Percentiles rank a stretch among this genome's conserved stretches.
Conservation (phyloP, 1,139 yeast genomes). For the Candida dubliniensis region DNA sequence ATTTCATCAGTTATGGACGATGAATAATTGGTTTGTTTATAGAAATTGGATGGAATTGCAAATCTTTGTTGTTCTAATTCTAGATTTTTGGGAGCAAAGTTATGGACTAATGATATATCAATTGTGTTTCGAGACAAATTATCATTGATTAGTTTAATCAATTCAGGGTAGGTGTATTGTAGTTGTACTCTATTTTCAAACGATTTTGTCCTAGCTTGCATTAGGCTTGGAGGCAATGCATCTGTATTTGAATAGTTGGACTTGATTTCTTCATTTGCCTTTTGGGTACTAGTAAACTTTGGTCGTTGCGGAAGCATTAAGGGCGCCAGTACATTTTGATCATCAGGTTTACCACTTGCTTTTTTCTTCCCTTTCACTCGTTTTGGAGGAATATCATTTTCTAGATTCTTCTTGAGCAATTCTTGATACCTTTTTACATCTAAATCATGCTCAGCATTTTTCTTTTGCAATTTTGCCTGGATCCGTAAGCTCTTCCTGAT, state of each 20-base stretch:
- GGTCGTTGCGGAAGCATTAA: constrained; percentile 1
- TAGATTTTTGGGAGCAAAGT: constrained; percentile 26
- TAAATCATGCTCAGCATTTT: constrained; percentile 13
- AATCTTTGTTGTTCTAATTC: constrained; percentile 22
- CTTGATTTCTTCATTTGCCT: neutral
- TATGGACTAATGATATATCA: constrained; percentile 24
- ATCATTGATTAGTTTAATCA: constrained; percentile 20
- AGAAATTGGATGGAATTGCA: constrained; percentile 6
- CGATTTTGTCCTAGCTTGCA: constrained; percentile 9
- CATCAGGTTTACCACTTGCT: neutral
- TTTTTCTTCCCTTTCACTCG: constrained; percentile 9
- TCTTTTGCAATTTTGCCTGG: constrained; percentile 1
- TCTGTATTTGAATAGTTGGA: neutral
- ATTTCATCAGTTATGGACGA: constrained; percentile 21
- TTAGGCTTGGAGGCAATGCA: neutral
- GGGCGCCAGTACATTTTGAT: constrained; percentile 11
- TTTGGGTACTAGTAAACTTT: neutral
- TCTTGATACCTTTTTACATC: constrained; percentile 24
- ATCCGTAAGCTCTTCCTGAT: constrained; percentile 1
- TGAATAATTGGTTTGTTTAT: neutral
- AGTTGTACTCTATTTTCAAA: constrained; percentile 6
- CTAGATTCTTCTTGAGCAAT: constrained; percentile 20
- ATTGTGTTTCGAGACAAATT: constrained; percentile 16
- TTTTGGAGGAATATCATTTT: constrained; percentile 30
- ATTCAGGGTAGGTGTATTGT: constrained; percentile 18